Base-by-base conservation (phyloP, 768 basidiomycete genomes). In the Steccherinum ochraceum region DNA sequence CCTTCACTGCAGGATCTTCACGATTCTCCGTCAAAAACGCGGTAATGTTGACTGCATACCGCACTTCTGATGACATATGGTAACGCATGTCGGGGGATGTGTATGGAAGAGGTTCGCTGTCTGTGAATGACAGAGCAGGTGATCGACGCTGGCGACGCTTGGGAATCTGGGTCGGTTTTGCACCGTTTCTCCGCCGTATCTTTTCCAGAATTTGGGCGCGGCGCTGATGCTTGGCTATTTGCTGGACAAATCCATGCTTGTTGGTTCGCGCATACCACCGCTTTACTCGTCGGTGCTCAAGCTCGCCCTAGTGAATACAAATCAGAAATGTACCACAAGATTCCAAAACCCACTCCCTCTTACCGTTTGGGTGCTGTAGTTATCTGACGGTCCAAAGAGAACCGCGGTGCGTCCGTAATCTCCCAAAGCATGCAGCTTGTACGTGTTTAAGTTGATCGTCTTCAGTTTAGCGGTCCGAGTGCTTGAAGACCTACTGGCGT, bases 261-360 rank as follows among this genome's bases (percentile, higher is more conserved):
- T 71, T 73, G 0, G 68, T 72, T 0, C 56, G 40, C 0, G 50
- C 49, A 43, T 75, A 78, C 21, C 71, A 58, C 0, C 50, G 54
- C 57, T 79, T 78, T 5, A 71, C 58, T 0, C 45, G 53, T 0
- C 60, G 52, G 46, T 78, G 74, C 52, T 73, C 63, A 0, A 64
- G 60, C 51, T 76, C 72, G 2, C 69, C 65, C 73, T 75, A 48
- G 21, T n/a, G n/a, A n/a, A n/a, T n/a, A n/a, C n/a, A n/a, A n/a
- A n/a, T n/a, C n/a, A n/a, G n/a, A n/a, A n/a, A n/a, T n/a, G n/a
- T n/a, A n/a, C n/a, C n/a, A n/a, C n/a, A n/a, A n/a, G n/a, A n/a
- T n/a, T n/a, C n/a, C n/a, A n/a, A n/a, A n/a, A n/a, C 1, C 58
- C n/a, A n/a, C n/a, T n/a, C n/a, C n/a, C n/a, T n/a, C 65, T 47